Evolutionary conservation across 345 rosid genomes (phyloP).

Genomic region (Xanthoceras sorbifolium): DNA sequence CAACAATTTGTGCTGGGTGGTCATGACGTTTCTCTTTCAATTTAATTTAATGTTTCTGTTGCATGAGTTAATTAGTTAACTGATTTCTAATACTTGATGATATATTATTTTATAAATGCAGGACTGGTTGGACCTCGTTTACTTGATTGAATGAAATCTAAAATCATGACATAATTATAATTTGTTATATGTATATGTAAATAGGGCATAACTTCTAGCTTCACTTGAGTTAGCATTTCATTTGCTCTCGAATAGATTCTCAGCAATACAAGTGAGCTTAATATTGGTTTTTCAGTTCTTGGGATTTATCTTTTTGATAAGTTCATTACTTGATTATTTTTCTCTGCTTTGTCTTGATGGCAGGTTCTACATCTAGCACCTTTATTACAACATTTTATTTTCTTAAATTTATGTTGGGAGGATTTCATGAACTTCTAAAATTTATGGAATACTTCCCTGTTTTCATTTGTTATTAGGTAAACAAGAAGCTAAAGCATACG

Average conservation of each 20-base stretch:
- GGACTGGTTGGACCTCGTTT: neutral
- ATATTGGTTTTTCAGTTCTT: neutral
- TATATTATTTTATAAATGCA: neutral
- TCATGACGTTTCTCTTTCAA: neutral
- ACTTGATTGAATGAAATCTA: neutral
- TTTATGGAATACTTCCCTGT: slow-evolving; percentile 10
- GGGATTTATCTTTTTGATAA: neutral
- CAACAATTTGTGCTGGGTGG: neutral
- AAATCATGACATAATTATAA: neutral
- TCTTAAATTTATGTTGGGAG: neutral
- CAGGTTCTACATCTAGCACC: slow-evolving; percentile 5
- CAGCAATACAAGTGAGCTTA: neutral
- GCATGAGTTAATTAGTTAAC: neutral
- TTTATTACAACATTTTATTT: slow-evolving; percentile 19
- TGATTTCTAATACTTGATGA: neutral
- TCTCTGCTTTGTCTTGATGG: slow-evolving; percentile 8
- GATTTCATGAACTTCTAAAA: neutral
- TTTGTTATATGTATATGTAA: neutral
- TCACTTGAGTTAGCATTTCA: neutral
- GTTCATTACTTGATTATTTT: neutral
- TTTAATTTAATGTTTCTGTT: neutral
- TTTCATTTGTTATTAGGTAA: slow-evolving; percentile 53
- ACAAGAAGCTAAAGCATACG: slow-evolving; percentile 85
- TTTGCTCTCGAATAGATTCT: neutral
- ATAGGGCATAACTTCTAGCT: neutral